Evolutionary conservation across 148 eudicot species (phyloP).

Genomic region (Chenopodium album): DNA sequence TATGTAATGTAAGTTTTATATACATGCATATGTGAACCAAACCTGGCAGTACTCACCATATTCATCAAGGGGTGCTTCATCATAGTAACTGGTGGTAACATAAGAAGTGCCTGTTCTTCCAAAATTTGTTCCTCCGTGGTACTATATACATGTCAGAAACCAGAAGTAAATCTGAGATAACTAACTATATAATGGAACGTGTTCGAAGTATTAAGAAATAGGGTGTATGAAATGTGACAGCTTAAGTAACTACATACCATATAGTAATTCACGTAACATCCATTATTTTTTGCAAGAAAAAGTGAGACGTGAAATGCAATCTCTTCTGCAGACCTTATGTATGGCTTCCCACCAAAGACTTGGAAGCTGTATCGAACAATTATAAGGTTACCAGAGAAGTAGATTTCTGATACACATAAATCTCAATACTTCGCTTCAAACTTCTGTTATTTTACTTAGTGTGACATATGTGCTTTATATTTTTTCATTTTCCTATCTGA

Average conservation of each 20-base stretch:
- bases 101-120: constrained; percentile 54
- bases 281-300: constrained; percentile 46
- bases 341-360: constrained; percentile 49
- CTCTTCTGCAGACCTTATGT: constrained; percentile 47
- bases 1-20: too few species aligned
- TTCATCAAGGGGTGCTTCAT: constrained; percentile 61
- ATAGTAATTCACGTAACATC: constrained; percentile 57
- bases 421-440: neutral
- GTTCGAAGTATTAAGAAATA: neutral
- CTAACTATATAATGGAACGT: neutral
- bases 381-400: neutral
- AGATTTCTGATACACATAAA: constrained; percentile 2
- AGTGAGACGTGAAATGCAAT: constrained; percentile 57
- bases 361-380: constrained; percentile 34
- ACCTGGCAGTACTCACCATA: constrained; percentile 39
- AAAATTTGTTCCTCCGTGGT: constrained; percentile 60
- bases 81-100: constrained; percentile 54
- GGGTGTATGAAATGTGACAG: neutral
- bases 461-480: neutral
- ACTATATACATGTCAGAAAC: constrained; percentile 24
- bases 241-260: constrained; percentile 34
- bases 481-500: too few species aligned
- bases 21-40: neutral
- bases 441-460: neutral
- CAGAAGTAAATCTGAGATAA: neutral